Percentiles rank a stretch among this genome's conserved stretches.
phyloP scores from a whole-genome alignment of 75 land plant genomes.

The Cryptomeria japonica region DNA sequence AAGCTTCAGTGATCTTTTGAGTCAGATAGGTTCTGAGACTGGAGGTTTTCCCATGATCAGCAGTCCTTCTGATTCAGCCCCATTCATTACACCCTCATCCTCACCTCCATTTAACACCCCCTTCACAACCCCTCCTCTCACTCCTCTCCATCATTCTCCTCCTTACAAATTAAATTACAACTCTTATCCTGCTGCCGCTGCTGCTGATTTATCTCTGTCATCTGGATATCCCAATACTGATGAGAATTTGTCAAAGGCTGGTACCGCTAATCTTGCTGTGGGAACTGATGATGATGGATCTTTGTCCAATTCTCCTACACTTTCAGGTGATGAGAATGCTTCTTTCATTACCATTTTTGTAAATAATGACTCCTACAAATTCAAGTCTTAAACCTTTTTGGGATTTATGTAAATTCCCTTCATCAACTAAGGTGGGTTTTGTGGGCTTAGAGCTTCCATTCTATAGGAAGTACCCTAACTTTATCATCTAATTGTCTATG shows the following conservation, averaged over 20 bases:
- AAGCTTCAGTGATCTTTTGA: not conserved
- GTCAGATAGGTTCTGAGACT: not conserved
- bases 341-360: constrained; percentile 14
- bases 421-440: not conserved
- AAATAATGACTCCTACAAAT: constrained; percentile 3
- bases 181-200: not conserved
- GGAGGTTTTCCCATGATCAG: not conserved
- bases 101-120: not conserved
- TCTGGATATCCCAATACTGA: not conserved
- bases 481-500: not conserved
- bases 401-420: not conserved
- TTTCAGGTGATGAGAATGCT: constrained; percentile 10
- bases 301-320: not conserved
- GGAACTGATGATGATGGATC: not conserved
- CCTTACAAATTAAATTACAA: not conserved
- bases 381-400: not conserved
- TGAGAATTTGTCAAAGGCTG: not conserved
- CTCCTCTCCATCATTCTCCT: not conserved
- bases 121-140: not conserved
- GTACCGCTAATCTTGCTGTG: not conserved
- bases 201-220: not conserved
- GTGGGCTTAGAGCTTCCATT: not conserved
- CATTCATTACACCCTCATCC: constrained; percentile 1
- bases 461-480: not conserved
- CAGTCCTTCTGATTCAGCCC: constrained; percentile 1